A percentile compares a stretch with the other conserved stretches of the same genome.
Conservation (phyloP, 2,329 filamentous ascomycete genomes). For the Cyphellophora europaea region DNA sequence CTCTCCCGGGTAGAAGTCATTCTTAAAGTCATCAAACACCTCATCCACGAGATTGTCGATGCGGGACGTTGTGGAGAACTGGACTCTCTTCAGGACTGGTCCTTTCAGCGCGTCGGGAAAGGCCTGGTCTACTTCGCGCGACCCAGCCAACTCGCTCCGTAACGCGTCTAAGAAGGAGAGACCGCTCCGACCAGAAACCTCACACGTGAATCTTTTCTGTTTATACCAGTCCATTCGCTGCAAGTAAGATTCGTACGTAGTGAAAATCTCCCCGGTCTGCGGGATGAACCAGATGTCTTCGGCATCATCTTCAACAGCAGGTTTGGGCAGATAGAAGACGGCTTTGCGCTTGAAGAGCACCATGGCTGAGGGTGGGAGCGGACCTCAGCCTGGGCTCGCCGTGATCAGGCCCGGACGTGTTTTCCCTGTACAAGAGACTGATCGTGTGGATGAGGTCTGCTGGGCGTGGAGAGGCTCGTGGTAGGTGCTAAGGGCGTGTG, state of each 20-base stretch:
- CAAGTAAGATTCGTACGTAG: constrained; percentile 79
- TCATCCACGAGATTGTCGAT: constrained; percentile 62
- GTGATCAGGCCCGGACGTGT: no score
- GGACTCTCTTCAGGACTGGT: constrained; percentile 80
- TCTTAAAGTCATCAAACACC: constrained; percentile 57
- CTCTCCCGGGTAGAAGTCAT: constrained; percentile 86
- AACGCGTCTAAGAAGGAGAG: constrained; percentile 88
- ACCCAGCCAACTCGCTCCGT: constrained; percentile 66
- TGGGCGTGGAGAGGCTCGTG: no score
- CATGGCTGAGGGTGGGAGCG: constrained; percentile 42
- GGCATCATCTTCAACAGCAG: constrained; percentile 68
- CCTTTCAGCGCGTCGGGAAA: constrained; percentile 89
- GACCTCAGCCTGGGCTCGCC: no score
- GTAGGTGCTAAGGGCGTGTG: no score
- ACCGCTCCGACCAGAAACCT: constrained; percentile 87
- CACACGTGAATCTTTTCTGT: constrained; percentile 75
- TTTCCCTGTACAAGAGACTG: no score
- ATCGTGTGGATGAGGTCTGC: no score
- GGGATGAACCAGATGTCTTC: constrained; percentile 86
- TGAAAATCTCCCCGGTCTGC: constrained; percentile 83
- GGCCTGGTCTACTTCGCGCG: constrained; percentile 77
- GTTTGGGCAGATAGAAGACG: constrained; percentile 67
- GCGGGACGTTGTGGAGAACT: constrained; percentile 79
- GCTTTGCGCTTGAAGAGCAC: constrained; percentile 95
- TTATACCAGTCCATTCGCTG: constrained; percentile 40